phyloP scores from a whole-genome alignment of 2,329 filamentous ascomycete species.

The Cercospora berteroae region DNA sequence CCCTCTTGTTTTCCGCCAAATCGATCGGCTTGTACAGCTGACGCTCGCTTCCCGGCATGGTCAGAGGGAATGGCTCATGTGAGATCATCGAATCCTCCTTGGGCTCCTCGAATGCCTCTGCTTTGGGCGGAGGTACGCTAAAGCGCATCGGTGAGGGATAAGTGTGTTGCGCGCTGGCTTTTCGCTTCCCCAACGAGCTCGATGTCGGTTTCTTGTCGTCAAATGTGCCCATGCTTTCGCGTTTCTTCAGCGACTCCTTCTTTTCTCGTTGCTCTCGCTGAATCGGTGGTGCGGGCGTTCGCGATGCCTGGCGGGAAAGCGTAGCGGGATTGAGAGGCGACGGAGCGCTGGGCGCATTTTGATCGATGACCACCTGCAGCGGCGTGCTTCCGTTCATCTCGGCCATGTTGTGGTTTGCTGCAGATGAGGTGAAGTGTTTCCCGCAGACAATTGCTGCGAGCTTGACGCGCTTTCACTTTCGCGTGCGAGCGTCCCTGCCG shows the following conservation, averaged over 20 bases:
- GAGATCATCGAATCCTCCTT: constrained; percentile 48
- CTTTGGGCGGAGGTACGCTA: constrained; percentile 49
- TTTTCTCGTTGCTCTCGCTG: constrained; percentile 54
- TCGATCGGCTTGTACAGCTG: constrained; percentile 52
- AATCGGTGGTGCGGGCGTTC: constrained; percentile 39
- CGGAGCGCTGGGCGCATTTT: constrained; percentile 65
- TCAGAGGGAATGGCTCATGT: constrained; percentile 47
- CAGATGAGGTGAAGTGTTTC: not conserved
- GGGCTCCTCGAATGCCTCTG: constrained; percentile 50
- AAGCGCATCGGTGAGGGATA: constrained; percentile 52
- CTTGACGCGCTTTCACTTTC: constrained; percentile 9
- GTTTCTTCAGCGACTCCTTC: constrained; percentile 52
- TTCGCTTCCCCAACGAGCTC: constrained; percentile 36
- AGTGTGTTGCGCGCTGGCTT: constrained; percentile 38
- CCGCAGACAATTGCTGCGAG: not conserved
- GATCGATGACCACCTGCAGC: constrained; percentile 20
- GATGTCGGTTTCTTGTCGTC: constrained; percentile 15
- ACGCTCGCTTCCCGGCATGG: constrained; percentile 42
- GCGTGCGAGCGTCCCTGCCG: constrained; percentile 7
- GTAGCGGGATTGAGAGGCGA: constrained; percentile 70
- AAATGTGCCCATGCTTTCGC: constrained; percentile 41
- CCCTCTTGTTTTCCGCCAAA: constrained; percentile 62
- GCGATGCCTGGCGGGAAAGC: constrained; percentile 29
- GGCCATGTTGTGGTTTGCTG: constrained; percentile 12
- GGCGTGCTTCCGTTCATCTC: constrained; percentile 15